Base-by-base conservation (phyloP, 1,284 basidiomycete species). In the Tilletiaria anomala region DNA sequence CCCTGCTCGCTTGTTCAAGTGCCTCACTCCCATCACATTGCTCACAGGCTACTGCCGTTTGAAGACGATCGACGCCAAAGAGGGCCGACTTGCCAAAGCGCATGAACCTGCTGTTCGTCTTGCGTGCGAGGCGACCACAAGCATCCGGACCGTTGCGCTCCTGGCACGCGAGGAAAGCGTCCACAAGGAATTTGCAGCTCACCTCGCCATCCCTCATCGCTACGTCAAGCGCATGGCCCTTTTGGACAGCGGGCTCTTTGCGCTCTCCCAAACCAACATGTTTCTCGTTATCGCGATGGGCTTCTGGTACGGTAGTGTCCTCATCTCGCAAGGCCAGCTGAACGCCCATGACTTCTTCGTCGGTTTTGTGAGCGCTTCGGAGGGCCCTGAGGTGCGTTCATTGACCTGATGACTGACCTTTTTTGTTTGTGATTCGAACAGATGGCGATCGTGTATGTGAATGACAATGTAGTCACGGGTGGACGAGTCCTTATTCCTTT, bases 121-220 rank as follows among this genome's bases (percentile, higher is more conserved):
- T 19, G 91, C 91, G 21, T 78, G 73, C 48, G 91, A 96, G 69
- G 87, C 88, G 19, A 86, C 88, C 14, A 82, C 76, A 4, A 74
- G 88, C 3, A 93, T 97, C 60, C 78, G 87, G n/a, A 94, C 91
- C 4, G 88, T 97, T 21, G 88, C 88, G 1, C 77, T 82, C 2
- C 73, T 96, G 35, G 94, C 86, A 0, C 46, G 68, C 18, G 68
- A 70, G 43, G 50, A 56, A 0, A 55, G 66, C 45, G 54, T 65
- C 39, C 69, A 70, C 54, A 32, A 54, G 4, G 39, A 46, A 6
- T 32, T 14, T 32, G 14, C 14, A 14, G n/a, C 14, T n/a, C 54
- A 54, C 38, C 46, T 60, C 22, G 36, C 52, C 15, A 47, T 38
- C 8, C 61, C 62, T 2, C 50, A 41, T 4, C 26, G 33, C 24